Base-by-base conservation (phyloP, 2,329 filamentous ascomycete species). In the Phialophora chinensis region DNA sequence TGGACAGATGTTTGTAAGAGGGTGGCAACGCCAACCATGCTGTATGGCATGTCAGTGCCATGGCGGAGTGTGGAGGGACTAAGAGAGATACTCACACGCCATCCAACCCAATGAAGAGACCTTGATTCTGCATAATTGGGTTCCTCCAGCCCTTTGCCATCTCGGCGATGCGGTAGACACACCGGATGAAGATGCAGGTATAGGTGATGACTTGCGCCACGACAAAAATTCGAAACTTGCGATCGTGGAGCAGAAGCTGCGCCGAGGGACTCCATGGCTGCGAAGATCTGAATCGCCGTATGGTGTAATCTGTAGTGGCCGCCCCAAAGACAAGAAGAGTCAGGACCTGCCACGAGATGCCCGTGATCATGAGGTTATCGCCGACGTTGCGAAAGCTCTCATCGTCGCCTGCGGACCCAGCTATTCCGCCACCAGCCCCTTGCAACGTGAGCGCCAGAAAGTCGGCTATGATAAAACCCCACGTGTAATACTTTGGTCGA, bases 391-490 rank as follows among this genome's bases (percentile, higher is more conserved):
- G 75, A n/a, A 82, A 73, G 1, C 75, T 73, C 20, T 80, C 68
- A 3, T 69, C 66, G 14, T 81, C 77, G 7, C 75, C 75, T 0
- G 83, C 83, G 0, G 82, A 81, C 33, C 27, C 44, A 0, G 86
- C 85, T 1, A 87, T 85, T 54, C 87, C 78, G 58, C 82, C 86
- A 64, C 87, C 86, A 7, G 80, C 80, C 4, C 84, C 85, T 74
- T 89, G 87, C 4, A 88, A 76, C 12, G 86, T 69, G n/a, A 89
- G 81, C n/a, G 83, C 85, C 61, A 86, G 71, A 50, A 88, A 69
- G 69, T 89, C 87, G 72, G 84, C 86, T n/a, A 78, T 73, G 69
- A 88, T 84, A 76, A 89, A 89, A 66, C 88, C 82, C 74, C 83
- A 83, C 11, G 86, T 87, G 74, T 87, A 88, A 60, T 81, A 77